phyloP scores from a whole-genome alignment of 305 asterid genomes.

The Solanum hybrid region DNA sequence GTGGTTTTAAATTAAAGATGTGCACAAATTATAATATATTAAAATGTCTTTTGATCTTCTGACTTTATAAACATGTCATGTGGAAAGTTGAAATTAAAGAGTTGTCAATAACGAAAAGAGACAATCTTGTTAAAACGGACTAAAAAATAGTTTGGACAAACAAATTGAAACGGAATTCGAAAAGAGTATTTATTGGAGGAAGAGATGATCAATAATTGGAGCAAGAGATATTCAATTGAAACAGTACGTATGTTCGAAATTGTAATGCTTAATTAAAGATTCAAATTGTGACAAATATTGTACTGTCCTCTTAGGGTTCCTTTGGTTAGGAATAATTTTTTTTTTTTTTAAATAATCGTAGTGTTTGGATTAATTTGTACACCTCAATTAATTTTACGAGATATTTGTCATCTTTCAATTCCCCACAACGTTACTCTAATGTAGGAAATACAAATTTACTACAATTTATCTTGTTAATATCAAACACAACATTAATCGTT shows the following conservation, averaged over 20 bases:
- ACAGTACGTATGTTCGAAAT: not conserved
- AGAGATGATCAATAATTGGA: not conserved
- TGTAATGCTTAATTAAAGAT: not conserved
- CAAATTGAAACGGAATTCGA: not conserved
- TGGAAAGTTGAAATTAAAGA: no score
- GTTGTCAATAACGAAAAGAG: rapidly evolving
- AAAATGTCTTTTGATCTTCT: not conserved
- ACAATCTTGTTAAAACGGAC: no score
- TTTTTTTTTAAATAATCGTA: no score
- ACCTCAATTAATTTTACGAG: not conserved
- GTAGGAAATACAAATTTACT: no score
- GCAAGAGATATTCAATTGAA: not conserved
- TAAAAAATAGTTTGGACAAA: not conserved
- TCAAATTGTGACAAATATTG: not conserved
- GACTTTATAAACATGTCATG: not conserved
- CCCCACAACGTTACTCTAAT: no score
- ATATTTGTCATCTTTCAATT: no score
- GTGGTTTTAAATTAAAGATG: no score
- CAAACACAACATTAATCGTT: no score
- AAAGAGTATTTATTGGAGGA: not conserved
- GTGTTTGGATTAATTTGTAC: not conserved
- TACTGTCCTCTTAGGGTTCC: not conserved
- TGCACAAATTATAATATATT: no score
- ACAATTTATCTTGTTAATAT: no score
- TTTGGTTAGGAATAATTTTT: not conserved